These are phyloP conservation scores for Ailanthus altissimus DNA, from an alignment of 345 rosid species.

Conservation along the genomic window DNA sequence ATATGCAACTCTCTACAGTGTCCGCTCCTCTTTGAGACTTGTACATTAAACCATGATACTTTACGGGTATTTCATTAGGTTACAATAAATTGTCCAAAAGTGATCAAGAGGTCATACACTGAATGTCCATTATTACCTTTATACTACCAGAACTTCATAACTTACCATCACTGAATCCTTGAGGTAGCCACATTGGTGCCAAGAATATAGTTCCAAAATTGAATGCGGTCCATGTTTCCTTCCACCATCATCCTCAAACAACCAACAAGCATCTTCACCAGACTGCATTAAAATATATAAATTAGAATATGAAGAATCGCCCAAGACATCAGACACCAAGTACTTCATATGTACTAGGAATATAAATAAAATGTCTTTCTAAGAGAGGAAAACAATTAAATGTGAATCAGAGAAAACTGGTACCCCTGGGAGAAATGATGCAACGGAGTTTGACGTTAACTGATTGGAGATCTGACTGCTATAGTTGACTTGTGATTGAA, in stretches of 20 bases:
- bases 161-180: slow-evolving; percentile 65
- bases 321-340: background rate
- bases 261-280: slow-evolving; percentile 72
- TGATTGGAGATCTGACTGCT: slow-evolving; percentile 32
- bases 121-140: background rate
- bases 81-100: background rate
- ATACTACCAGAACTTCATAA: background rate
- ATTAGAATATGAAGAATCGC: background rate
- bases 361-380: background rate
- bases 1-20: background rate
- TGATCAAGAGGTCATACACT: background rate
- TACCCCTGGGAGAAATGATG: slow-evolving; percentile 55
- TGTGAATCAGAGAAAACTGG: slow-evolving; percentile 18
- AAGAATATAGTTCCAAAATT: slow-evolving; percentile 62
- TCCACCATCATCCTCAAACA: slow-evolving; percentile 69
- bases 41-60: background rate
- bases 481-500: slow-evolving; percentile 35
- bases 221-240: slow-evolving; percentile 81
- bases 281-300: slow-evolving; percentile 42
- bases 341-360: background rate
- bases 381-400: slow-evolving; percentile 11
- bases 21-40: background rate
- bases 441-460: slow-evolving; percentile 26
- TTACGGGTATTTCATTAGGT: background rate
- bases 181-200: slow-evolving; percentile 64